phyloP scores from a whole-genome alignment of 306 rosid species.

The Abrus pulchellus region DNA sequence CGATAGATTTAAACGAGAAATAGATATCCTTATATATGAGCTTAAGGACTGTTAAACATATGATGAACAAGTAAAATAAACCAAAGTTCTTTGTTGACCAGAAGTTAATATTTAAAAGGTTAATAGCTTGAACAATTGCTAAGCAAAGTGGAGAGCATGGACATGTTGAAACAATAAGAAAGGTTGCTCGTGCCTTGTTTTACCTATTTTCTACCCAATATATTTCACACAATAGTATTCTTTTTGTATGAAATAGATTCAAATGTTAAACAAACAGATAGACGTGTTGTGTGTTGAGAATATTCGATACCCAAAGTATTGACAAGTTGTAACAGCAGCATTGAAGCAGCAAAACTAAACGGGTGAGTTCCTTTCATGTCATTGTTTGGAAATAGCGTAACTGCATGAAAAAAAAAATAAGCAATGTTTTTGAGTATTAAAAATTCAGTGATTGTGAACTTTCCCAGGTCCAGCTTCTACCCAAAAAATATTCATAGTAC shows the following conservation, averaged over 20 bases:
- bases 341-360: not conserved
- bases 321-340: not conserved
- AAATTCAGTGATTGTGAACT: not conserved
- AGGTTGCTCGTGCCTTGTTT: not conserved
- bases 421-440: not conserved
- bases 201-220: not conserved
- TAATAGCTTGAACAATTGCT: not conserved
- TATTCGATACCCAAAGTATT: not conserved
- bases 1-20: not conserved
- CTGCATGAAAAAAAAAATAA: not conserved
- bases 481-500: too few relatives aligned
- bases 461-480: too few relatives aligned
- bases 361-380: not conserved
- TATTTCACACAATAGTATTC: not conserved
- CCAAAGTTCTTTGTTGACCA: too few relatives aligned
- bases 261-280: not conserved
- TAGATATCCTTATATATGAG: not conserved
- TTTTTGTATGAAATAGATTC: not conserved
- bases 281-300: not conserved
- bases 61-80: not conserved
- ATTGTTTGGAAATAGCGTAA: not conserved
- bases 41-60: too few relatives aligned
- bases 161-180: not conserved
- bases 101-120: not conserved
- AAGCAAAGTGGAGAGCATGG: too few relatives aligned